These are phyloP conservation scores for Paramecium sexaurelia DNA, from an alignment of 73 alveolate species.

Conservation along the genomic window DNA sequence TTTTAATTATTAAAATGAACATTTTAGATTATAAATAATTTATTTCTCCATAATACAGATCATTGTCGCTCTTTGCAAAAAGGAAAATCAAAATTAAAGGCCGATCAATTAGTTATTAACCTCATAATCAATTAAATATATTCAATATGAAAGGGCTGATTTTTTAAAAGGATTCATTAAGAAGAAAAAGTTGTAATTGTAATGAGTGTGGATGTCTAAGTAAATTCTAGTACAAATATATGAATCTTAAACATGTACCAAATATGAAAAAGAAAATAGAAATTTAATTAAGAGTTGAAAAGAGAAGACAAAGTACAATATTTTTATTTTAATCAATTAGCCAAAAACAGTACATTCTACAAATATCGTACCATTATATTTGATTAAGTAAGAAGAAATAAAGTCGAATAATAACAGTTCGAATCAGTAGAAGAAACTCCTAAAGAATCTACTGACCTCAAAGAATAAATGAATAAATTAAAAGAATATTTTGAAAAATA, in stretches of 20 bases:
- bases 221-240: neutral
- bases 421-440: slow-evolving; percentile 21
- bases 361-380: slow-evolving; percentile 6
- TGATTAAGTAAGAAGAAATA: neutral
- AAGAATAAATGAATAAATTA: neutral
- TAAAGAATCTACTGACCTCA: neutral
- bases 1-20: neutral
- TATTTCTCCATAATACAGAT: neutral
- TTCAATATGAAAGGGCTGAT: neutral
- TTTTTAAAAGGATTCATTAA: neutral
- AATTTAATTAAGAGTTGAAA: neutral
- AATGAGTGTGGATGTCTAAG: slow-evolving; percentile 21
- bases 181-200: slow-evolving; percentile 48
- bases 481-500: neutral
- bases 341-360: slow-evolving; percentile 10
- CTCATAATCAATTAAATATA: neutral
- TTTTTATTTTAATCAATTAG: neutral
- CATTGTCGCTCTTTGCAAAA: neutral
- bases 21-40: neutral
- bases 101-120: neutral
- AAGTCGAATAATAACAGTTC: neutral
- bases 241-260: slow-evolving; percentile 12
- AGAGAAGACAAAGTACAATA: neutral
- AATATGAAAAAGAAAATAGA: neutral
- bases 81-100: neutral